Percentiles rank a stretch among this genome's conserved stretches.
Evolutionary conservation across 108 stramenopile genomes (phyloP).

Genomic region (Fragilaria radians): DNA sequence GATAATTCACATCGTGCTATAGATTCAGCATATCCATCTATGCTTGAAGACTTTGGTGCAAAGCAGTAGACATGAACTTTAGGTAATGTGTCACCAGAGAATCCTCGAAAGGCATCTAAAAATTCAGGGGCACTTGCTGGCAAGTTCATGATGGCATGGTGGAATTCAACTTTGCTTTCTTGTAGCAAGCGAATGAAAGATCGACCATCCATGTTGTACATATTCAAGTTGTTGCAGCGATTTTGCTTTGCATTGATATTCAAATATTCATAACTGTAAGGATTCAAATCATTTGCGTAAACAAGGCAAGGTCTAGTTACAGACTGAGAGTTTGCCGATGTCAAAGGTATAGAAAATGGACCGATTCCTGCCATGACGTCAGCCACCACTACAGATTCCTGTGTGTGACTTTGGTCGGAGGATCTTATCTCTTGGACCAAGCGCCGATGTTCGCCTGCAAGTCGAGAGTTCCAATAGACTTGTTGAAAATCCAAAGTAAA

Average conservation of each 20-base stretch:
- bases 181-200: conserved; percentile 74
- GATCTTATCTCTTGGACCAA: conserved; percentile 65
- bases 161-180: conserved; percentile 23
- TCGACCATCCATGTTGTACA: conserved; percentile 89
- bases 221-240: conserved; percentile 57
- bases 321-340: conserved; percentile 23
- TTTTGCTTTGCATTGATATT: conserved; percentile 70
- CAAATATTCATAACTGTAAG: conserved; percentile 72
- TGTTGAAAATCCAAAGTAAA: conserved; percentile 89
- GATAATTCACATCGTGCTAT: conserved; percentile 52
- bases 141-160: conserved; percentile 96
- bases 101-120: conserved; percentile 90
- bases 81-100: conserved; percentile 18
- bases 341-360: conserved; percentile 94
- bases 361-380: conserved; percentile 97
- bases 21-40: conserved; percentile 23
- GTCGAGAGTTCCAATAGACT: conserved; percentile 97
- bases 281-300: conserved; percentile 88
- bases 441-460: conserved; percentile 85
- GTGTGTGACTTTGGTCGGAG: neutral
- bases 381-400: conserved; percentile 53
- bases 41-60: conserved; percentile 42
- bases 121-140: conserved; percentile 90
- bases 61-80: conserved; percentile 83
- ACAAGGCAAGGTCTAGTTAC: conserved; percentile 19